A percentile compares a stretch with the other conserved stretches of the same genome.
phyloP scores from a whole-genome alignment of 106 monocot genomes.

The Dioscorea alata region DNA sequence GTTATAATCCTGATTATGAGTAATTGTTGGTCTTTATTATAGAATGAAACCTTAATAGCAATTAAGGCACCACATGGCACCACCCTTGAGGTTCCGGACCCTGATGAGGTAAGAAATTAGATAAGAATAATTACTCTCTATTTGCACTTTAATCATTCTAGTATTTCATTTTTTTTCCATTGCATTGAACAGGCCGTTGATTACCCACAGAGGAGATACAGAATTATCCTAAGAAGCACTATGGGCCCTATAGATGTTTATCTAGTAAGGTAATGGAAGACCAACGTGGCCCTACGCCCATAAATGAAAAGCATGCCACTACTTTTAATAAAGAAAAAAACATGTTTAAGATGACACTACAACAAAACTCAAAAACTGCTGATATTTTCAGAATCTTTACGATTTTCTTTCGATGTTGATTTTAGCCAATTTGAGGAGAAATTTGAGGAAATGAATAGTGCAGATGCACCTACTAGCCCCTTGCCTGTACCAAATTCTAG shows the following conservation, averaged over 20 bases:
- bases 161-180: no score
- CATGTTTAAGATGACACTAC: no score
- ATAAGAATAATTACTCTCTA: no score
- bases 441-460: slow-evolving; percentile 70
- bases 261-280: slow-evolving; percentile 55
- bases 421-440: slow-evolving; percentile 88
- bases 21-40: neutral
- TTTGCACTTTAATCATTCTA: no score
- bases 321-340: no score
- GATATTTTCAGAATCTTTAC: slow-evolving; percentile 21
- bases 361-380: neutral
- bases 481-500: slow-evolving; percentile 29
- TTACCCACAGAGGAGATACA: slow-evolving; percentile 47
- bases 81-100: slow-evolving; percentile 84
- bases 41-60: slow-evolving; percentile 76
- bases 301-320: no score
- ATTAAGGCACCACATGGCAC: slow-evolving; percentile 94
- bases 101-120: slow-evolving; percentile 51
- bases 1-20: no score
- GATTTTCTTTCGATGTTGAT: slow-evolving; percentile 1
- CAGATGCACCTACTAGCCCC: slow-evolving; percentile 33
- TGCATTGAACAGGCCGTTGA: slow-evolving; percentile 31
- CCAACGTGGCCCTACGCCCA: no score
- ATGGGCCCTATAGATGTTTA: slow-evolving; percentile 84
- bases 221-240: slow-evolving; percentile 71